Percentiles rank a stretch among this genome's conserved stretches.
phyloP scores from a whole-genome alignment of 495 filamentous ascomycete species.

The Tuber aestivum region DNA sequence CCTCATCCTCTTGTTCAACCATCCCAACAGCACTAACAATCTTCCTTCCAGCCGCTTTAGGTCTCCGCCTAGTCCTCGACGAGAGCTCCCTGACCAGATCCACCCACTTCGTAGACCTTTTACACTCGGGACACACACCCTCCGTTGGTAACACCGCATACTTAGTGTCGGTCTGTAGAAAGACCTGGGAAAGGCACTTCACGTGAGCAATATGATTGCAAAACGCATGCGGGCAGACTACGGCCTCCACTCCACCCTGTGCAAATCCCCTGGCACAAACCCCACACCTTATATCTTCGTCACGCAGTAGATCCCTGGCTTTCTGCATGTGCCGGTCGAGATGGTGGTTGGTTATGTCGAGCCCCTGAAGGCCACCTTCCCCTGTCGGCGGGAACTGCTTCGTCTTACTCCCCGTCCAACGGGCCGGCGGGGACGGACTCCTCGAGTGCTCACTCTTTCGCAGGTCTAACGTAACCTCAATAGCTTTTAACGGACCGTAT shows the following conservation, averaged over 20 bases:
- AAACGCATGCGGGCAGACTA: conserved; percentile 60
- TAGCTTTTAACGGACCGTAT: conserved; percentile 48
- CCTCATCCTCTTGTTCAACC: conserved; percentile 30
- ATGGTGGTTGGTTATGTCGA: conserved; percentile 61
- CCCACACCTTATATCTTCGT: conserved; percentile 52
- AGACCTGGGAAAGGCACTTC: conserved; percentile 63
- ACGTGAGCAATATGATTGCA: conserved; percentile 70
- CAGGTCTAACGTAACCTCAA: conserved; percentile 57
- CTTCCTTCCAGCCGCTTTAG: conserved; percentile 22
- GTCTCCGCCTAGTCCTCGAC: conserved; percentile 45
- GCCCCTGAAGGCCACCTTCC: conserved; percentile 50
- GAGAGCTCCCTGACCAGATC: conserved; percentile 76
- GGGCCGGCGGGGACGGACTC: conserved; percentile 7
- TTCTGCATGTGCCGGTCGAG: conserved; percentile 68
- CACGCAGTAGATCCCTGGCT: conserved; percentile 53
- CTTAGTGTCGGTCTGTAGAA: conserved; percentile 47
- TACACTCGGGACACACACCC: conserved; percentile 70
- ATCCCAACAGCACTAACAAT: not conserved
- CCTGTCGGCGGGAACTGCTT: conserved; percentile 18
- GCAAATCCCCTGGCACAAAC: conserved; percentile 55
- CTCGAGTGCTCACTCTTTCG: conserved; percentile 20
- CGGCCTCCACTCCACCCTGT: conserved; percentile 50
- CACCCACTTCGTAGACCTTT: conserved; percentile 59
- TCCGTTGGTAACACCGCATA: conserved; percentile 57
- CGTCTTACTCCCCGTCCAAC: conserved; percentile 34